These are phyloP conservation scores for Amylostereum chailletii DNA, from an alignment of 1,284 basidiomycete species.

Conservation along the genomic window DNA sequence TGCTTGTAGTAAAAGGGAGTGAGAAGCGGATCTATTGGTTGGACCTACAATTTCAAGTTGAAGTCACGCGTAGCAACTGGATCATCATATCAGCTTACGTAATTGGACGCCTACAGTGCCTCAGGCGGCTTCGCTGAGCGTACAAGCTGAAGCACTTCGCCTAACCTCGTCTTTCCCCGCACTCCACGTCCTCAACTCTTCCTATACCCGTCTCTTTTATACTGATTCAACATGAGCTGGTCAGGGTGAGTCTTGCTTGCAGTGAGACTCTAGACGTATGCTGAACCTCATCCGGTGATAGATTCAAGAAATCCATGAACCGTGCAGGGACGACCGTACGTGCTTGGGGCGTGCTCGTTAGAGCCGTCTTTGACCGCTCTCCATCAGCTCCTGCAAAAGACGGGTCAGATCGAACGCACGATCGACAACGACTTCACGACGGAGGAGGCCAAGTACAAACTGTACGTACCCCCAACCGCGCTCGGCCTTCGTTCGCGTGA, in stretches of 20 bases:
- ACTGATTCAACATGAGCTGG: slow-evolving; percentile 34
- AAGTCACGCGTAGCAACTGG: no score
- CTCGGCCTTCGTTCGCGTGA: background rate
- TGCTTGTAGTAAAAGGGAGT: no score
- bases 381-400: slow-evolving; percentile 84
- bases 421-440: slow-evolving; percentile 91
- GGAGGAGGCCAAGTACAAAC: slow-evolving; percentile 86
- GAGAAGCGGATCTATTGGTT: no score
- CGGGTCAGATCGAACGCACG: slow-evolving; percentile 94
- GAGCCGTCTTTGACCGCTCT: slow-evolving; percentile 2
- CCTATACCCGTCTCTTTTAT: background rate
- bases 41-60: no score
- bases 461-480: slow-evolving; percentile 43
- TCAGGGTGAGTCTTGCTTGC: slow-evolving; percentile 28
- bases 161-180: no score
- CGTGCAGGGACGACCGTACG: slow-evolving; percentile 82
- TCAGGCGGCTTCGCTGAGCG: no score
- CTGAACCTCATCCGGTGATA: slow-evolving; percentile 18
- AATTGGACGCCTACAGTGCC: no score
- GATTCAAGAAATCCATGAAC: slow-evolving; percentile 93
- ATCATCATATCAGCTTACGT: no score
- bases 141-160: no score
- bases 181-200: background rate
- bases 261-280: background rate
- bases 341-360: no score